Evolutionary conservation across 2,329 filamentous ascomycete species (phyloP), one percentile per base, ranked within the genome.

Genomic region (Bipolaris sorokiniana): DNA sequence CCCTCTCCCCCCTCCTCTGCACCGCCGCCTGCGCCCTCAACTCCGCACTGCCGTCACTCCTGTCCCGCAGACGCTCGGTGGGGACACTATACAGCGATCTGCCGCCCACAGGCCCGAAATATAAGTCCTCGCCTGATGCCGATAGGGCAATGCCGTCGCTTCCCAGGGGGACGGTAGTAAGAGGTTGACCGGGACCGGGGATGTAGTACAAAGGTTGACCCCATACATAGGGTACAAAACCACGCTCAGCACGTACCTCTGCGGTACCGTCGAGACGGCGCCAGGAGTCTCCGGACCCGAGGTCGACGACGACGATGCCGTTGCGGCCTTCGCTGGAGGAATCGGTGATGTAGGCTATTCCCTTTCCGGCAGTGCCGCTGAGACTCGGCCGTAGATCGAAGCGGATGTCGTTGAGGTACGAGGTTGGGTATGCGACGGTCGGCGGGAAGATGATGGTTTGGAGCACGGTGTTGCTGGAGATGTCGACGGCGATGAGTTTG

Each of bases 321-420:
- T 68, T 68, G 81, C 79, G 78, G 36, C 82, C 81, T 66, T 82
- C 80, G 42, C 67, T 65, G 44, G 75, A 79, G 33, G 77, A 80
- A 62, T 85, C 83, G 22, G 82, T 84, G 64, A 84, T 83, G 66
- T 85, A 85, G 0, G 81, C 82, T 13, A 84, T 64, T 16, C 82
- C 82, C 26, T 78, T 61, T 3, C 81, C 81, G 2, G 75, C 74
- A 13, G 69, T 75, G 13, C 69, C 58, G 0, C 79, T 79, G 6
- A 81, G 33, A 16, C 68, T 65, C 2, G 78, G 49, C 13, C 78
- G 76, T n/a, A 84, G 74, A 61, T 85, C 82, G 68, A 85, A 81
- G 48, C 83, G 80, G 7, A 84, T 74, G 58, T 84, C 83, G 64
- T 84, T 84, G 34, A 83, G 76, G 59, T 85, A 85, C 15, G 77